Evolutionary conservation across 345 rosid species (phyloP), one percentile per base, ranked within the genome.

Genomic region (Aurinia saxatilis): DNA sequence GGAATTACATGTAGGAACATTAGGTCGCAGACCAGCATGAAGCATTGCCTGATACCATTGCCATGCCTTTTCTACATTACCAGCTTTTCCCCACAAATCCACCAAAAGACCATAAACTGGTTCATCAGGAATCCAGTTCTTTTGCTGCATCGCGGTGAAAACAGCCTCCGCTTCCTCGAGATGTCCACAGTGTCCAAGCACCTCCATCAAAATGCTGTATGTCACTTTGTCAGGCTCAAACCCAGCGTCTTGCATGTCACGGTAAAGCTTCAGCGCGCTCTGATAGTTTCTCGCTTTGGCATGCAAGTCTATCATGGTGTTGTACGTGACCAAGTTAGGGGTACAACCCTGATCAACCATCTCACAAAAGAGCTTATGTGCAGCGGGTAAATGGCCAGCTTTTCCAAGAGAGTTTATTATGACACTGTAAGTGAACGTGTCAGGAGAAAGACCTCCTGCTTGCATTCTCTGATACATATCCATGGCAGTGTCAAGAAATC

Each of bases 351-450:
- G 88, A 70, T 77, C 84, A 27, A 88, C 81, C 98, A 91, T 88
- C 82, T 88, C 93, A 47, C 68, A 76, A 55, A 86, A 91, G 60
- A 91, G 78, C 81, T 59, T 76, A 68, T 86, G 77, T 35, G 98
- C 96, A 74, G 89, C 83, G 3, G 79, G 78, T 64, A 91, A 79
- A 68, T 84, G 86, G 12, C 96, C 96, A 29, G 95, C 95, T 78
- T 91, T 91, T 40, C 98, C 98, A 23, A 91, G 98, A 79, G 96
- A 91, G 74, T 91, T 91, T 62, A 91, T 91, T 47, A 91, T 91
- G 57, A 91, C 91, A 68, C 96, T 84, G 65, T 83, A 91, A 44
- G 96, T 91, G 65, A 91, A 91, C 47, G 95, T 86, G 57, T 91
- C 98, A 10, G 95, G 95, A 73, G 96, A 82, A 70, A 86, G 92